Conservation (phyloP, 371 early-diverging fungal species). For the Mucor irregularis region DNA sequence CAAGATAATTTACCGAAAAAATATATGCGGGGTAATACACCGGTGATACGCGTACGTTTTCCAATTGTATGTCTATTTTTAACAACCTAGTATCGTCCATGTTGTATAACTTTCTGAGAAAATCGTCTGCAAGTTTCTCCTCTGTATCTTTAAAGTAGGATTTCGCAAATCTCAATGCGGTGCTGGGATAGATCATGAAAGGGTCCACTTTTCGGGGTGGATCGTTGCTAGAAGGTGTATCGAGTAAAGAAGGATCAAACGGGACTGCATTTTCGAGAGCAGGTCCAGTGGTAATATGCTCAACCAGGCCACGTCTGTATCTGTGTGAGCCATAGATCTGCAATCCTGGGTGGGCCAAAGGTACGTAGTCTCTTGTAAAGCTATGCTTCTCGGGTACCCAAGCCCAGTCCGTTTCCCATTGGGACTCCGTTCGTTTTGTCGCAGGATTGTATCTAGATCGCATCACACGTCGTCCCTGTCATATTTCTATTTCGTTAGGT, state of each 20-base stretch:
- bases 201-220: constrained; percentile 47
- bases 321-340: constrained; percentile 63
- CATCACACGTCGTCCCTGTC: constrained; percentile 41
- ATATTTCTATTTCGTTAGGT: neutral
- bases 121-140: constrained; percentile 46
- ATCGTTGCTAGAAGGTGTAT: constrained; percentile 24
- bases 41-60: constrained; percentile 49
- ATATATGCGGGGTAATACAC: constrained; percentile 62
- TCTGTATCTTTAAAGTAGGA: constrained; percentile 51
- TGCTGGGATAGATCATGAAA: constrained; percentile 52
- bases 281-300: constrained; percentile 49
- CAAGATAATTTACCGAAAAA: constrained; percentile 51
- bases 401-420: constrained; percentile 59
- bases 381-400: constrained; percentile 46
- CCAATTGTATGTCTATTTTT: constrained; percentile 47
- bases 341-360: constrained; percentile 44
- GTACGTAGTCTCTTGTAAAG: constrained; percentile 48
- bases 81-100: constrained; percentile 57
- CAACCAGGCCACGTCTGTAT: constrained; percentile 59
- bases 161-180: constrained; percentile 54
- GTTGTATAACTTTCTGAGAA: constrained; percentile 43
- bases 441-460: constrained; percentile 45
- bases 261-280: constrained; percentile 47
- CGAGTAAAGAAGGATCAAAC: constrained; percentile 43
- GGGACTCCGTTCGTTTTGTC: constrained; percentile 46